Conservation (phyloP, 768 basidiomycete genomes). For the Tricholoma bakamatsutake region DNA sequence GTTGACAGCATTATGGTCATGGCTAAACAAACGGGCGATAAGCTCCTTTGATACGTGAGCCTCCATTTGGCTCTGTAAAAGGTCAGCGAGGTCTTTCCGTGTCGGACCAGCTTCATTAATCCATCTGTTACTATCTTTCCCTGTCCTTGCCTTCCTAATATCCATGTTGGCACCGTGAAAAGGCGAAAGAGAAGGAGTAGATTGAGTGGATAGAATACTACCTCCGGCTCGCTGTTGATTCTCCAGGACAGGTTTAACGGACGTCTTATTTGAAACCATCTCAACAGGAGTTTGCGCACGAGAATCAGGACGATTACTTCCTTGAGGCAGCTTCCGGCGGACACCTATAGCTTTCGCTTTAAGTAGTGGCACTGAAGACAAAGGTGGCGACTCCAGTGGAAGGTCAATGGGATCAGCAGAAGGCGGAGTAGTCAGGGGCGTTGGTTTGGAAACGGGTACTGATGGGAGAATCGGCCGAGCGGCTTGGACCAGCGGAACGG, state of each 20-base stretch:
- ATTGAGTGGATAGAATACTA: constrained; percentile 23
- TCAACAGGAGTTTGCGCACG: constrained; percentile 39
- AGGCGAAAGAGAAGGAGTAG: constrained; percentile 28
- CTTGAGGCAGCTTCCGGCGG: constrained; percentile 65
- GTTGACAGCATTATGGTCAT: constrained; percentile 92
- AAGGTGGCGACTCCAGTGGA: constrained; percentile 40
- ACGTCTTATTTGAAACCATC: constrained; percentile 24
- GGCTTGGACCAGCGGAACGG: constrained; percentile 84
- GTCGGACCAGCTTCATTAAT: constrained; percentile 80
- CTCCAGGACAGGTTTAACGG: constrained; percentile 25
- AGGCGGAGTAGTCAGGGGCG: constrained; percentile 23
- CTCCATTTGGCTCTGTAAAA: constrained; percentile 90
- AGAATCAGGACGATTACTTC: constrained; percentile 48
- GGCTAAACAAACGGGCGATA: constrained; percentile 78
- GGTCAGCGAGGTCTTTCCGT: constrained; percentile 81
- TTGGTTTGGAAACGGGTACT: constrained; percentile 19
- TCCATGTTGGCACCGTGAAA: constrained; percentile 55
- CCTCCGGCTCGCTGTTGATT: constrained; percentile 41
- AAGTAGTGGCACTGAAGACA: constrained; percentile 26
- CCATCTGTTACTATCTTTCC: constrained; percentile 79
- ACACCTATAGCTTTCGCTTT: constrained; percentile 57
- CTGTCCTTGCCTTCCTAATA: constrained; percentile 57
- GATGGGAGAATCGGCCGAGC: constrained; percentile 45
- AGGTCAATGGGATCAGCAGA: constrained; percentile 31
- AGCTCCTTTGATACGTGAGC: constrained; percentile 73